Conservation (phyloP, 495 filamentous ascomycete species). For the Penicillium soppii region DNA sequence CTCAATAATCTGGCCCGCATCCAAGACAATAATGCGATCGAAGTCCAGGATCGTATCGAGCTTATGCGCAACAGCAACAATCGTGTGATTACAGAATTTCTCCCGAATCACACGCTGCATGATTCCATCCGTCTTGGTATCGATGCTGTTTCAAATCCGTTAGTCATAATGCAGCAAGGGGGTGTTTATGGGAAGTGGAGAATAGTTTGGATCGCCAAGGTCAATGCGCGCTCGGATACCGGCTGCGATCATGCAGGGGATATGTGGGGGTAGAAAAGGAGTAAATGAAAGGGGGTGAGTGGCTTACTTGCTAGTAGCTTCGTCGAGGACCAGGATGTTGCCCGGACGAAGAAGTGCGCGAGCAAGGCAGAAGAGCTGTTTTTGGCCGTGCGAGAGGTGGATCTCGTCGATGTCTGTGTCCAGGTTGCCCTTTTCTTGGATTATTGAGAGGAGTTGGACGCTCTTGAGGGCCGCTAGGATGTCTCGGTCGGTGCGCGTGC, state of each 20-base stretch:
- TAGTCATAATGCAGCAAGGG: slow-evolving; percentile 9
- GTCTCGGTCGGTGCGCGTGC: slow-evolving; percentile 27
- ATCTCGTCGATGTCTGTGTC: slow-evolving; percentile 49
- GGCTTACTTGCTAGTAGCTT: slow-evolving; percentile 51
- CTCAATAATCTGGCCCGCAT: slow-evolving; percentile 46
- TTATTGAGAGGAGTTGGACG: slow-evolving; percentile 47
- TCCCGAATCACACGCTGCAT: slow-evolving; percentile 60
- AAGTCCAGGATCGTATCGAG: slow-evolving; percentile 59
- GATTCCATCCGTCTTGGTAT: slow-evolving; percentile 54
- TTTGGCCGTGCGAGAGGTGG: slow-evolving; percentile 59
- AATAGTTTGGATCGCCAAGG: neutral
- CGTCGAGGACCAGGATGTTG: slow-evolving; percentile 51
- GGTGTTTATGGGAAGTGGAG: neutral
- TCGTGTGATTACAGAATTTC: slow-evolving; percentile 56
- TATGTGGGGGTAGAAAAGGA: slow-evolving; percentile 2
- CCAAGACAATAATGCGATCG: slow-evolving; percentile 49
- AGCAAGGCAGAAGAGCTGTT: slow-evolving; percentile 64
- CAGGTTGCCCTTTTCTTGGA: slow-evolving; percentile 52
- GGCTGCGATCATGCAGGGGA: slow-evolving; percentile 28
- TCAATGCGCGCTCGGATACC: slow-evolving; percentile 15
- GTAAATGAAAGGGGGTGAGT: slow-evolving; percentile 4
- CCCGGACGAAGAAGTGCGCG: slow-evolving; percentile 54
- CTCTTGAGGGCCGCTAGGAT: slow-evolving; percentile 47
- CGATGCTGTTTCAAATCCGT: slow-evolving; percentile 37
- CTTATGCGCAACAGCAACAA: slow-evolving; percentile 62